phyloP scores from a whole-genome alignment of 1,139 yeast genomes.

The Yamadazyma dendronema region DNA sequence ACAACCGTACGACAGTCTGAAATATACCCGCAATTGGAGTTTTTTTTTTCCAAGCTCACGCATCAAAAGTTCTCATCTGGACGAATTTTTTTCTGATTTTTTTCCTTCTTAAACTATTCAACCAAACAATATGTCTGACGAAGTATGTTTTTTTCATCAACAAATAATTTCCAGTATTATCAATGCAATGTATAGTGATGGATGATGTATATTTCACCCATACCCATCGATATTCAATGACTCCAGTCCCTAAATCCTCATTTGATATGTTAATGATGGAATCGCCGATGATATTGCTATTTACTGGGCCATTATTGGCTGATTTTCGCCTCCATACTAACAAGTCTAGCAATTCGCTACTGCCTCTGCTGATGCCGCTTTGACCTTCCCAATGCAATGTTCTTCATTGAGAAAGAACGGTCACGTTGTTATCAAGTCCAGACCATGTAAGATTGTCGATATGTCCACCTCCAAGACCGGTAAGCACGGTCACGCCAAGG shows the following conservation, averaged over 20 bases:
- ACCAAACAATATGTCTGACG: conserved; percentile 14
- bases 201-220: too few relatives aligned
- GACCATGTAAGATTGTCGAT: conserved; percentile 99
- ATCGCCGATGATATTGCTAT: neutral
- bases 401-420: conserved; percentile 99
- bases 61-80: conserved; percentile 13
- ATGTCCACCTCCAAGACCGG: conserved; percentile 99
- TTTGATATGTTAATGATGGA: neutral
- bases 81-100: conserved; percentile 13
- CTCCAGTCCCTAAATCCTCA: neutral
- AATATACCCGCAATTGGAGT: conserved; percentile 9
- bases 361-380: conserved; percentile 99
- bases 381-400: conserved; percentile 99
- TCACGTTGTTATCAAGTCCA: conserved; percentile 96
- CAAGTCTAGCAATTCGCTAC: conserved; percentile 82
- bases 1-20: conserved; percentile 3
- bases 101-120: conserved; percentile 7
- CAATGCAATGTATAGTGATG: neutral
- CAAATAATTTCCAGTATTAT: neutral
- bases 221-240: neutral
- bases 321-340: conserved; percentile 26
- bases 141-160: conserved; percentile 11
- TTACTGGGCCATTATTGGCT: neutral
- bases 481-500: conserved; percentile 99
- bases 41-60: conserved; percentile 2